Evolutionary conservation across 1,139 yeast genomes (phyloP).

Genomic region (Yamadazyma aaseri): DNA sequence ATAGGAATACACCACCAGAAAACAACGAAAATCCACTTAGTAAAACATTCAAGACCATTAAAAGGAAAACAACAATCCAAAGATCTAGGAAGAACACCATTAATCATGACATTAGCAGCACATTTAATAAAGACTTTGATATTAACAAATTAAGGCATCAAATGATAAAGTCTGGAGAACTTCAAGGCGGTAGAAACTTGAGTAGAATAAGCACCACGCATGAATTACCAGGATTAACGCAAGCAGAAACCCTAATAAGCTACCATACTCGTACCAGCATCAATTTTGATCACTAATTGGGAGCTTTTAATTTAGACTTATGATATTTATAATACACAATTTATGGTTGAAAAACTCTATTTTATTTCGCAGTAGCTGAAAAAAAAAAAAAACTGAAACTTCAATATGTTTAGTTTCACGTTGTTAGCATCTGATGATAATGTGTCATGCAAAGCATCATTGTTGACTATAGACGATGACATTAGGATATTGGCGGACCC

Average conservation of each 20-base stretch:
- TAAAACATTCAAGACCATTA: slow-evolving; percentile 37
- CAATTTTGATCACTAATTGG: slow-evolving; percentile 17
- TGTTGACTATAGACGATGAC: slow-evolving; percentile 45
- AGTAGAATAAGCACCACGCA: slow-evolving; percentile 46
- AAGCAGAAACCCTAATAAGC: slow-evolving; percentile 48
- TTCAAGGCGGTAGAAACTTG: slow-evolving; percentile 33
- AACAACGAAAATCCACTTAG: slow-evolving; percentile 24
- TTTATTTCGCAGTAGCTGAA: neutral
- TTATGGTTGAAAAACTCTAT: neutral
- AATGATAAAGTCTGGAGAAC: slow-evolving; percentile 43
- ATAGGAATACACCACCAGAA: slow-evolving; percentile 13
- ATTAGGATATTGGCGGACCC: slow-evolving; percentile 66
- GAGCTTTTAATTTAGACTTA: no score
- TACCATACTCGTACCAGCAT: slow-evolving; percentile 45
- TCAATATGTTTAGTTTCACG: slow-evolving; percentile 42
- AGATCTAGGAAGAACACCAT: slow-evolving; percentile 32
- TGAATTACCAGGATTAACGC: slow-evolving; percentile 50
- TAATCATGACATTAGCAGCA: slow-evolving; percentile 23
- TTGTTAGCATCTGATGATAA: slow-evolving; percentile 30
- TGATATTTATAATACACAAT: no score
- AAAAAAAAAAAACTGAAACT: neutral
- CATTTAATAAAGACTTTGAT: slow-evolving; percentile 35
- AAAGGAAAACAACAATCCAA: slow-evolving; percentile 28
- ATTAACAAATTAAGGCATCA: slow-evolving; percentile 38
- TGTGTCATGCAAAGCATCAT: slow-evolving; percentile 40